These are phyloP conservation scores for Amanita thiersii DNA, from an alignment of 768 basidiomycete species.

Conservation along the genomic window DNA sequence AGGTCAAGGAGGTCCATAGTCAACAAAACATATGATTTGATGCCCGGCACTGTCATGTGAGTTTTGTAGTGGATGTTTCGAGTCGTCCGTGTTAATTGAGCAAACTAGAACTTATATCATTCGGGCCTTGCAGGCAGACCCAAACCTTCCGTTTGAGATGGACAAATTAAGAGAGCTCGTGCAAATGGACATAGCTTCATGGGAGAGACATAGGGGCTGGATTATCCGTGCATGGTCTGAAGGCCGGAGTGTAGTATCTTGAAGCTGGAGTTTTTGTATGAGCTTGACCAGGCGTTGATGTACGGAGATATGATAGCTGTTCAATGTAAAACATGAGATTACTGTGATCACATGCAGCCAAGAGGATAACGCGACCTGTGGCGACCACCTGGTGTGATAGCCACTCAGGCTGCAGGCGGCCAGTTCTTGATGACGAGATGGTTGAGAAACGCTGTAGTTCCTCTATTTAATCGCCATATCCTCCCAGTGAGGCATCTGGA, in stretches of 20 bases:
- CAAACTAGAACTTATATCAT: slow-evolving; percentile 22
- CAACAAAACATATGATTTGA: slow-evolving; percentile 11
- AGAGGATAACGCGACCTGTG: no score
- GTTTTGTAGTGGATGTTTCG: slow-evolving; percentile 10
- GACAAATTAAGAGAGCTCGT: slow-evolving; percentile 20
- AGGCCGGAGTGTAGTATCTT: slow-evolving; percentile 1
- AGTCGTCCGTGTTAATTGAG: neutral
- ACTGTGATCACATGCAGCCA: no score
- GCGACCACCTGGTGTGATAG: no score
- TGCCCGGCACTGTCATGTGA: slow-evolving; percentile 23
- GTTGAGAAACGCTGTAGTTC: no score
- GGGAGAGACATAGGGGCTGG: slow-evolving; percentile 21
- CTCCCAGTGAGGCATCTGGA: no score
- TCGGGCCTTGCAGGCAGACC: slow-evolving; percentile 19
- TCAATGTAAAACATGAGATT: no score
- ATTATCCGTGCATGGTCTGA: slow-evolving; percentile 11
- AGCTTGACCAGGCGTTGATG: no score
- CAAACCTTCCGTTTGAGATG: slow-evolving; percentile 20
- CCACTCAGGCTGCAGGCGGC: no score
- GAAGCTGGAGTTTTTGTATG: no score
- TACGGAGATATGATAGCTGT: no score
- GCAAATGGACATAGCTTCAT: slow-evolving; percentile 22
- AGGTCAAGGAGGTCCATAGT: neutral
- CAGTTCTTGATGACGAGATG: no score
- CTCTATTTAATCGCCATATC: no score